Percentiles rank a stretch among this genome's conserved stretches.
Evolutionary conservation across 805 yeast genomes (phyloP).

Genomic region (Metschnikowia orientalis): DNA sequence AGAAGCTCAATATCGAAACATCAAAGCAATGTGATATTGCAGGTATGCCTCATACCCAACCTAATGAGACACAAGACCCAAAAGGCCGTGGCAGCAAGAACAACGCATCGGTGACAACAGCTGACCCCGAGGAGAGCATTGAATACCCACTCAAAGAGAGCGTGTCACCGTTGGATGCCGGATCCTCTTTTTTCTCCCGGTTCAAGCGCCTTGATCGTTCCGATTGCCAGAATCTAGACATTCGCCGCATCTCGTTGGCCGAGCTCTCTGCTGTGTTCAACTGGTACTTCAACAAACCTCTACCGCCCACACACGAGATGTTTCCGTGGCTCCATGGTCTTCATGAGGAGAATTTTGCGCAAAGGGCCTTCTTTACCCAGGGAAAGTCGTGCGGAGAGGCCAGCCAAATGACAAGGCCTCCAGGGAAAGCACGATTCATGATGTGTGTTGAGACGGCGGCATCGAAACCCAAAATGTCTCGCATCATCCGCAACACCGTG

Average conservation of each 20-base stretch:
- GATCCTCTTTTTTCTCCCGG: conserved; percentile 12
- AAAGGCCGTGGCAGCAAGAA: not conserved
- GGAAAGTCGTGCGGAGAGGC: not conserved
- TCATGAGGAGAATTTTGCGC: conserved; percentile 52
- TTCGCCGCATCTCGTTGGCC: conserved; percentile 7
- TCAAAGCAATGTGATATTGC: too few relatives aligned
- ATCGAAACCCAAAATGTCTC: conserved; percentile 1
- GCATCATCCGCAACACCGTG: conserved; percentile 50
- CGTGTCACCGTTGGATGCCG: conserved; percentile 20
- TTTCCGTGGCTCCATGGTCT: conserved; percentile 93
- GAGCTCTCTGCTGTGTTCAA: conserved; percentile 21
- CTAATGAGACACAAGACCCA: not conserved
- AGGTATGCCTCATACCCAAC: not conserved
- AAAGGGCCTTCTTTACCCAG: conserved; percentile 41
- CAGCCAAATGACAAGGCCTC: conserved; percentile 21
- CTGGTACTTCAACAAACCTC: conserved; percentile 36
- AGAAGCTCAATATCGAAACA: conserved; percentile 25
- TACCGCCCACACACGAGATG: conserved; percentile 62
- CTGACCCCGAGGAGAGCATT: not conserved
- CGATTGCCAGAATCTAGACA: conserved; percentile 3
- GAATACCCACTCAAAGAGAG: conserved; percentile 7
- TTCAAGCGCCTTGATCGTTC: not conserved
- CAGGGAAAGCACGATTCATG: conserved; percentile 32
- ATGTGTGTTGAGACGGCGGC: conserved; percentile 29
- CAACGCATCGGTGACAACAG: not conserved